These are phyloP conservation scores for Vaccinium corymbosum DNA, from an alignment of 148 eudicot species.

Conservation along the genomic window DNA sequence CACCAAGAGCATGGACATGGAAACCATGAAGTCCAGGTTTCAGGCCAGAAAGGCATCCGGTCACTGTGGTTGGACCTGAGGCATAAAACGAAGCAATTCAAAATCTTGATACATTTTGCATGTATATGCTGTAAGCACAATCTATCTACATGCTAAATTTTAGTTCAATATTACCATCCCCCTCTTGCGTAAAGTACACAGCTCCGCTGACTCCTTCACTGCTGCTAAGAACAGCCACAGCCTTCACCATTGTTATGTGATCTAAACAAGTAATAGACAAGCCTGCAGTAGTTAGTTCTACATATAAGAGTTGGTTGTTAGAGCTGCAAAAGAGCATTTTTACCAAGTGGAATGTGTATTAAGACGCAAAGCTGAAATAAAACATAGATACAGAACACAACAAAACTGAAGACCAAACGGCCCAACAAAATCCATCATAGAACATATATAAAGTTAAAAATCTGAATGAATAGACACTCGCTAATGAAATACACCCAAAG, in stretches of 20 bases:
- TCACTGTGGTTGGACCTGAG: constrained; percentile 79
- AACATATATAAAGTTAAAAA: not conserved
- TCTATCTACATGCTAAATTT: not conserved
- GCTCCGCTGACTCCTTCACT: constrained; percentile 76
- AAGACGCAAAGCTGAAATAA: not conserved
- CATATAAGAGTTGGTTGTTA: not conserved
- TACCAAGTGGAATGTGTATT: not conserved
- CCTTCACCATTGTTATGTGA: constrained; percentile 86
- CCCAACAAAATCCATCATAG: not conserved
- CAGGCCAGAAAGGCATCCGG: constrained; percentile 79
- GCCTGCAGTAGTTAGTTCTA: not conserved
- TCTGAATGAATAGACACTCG: not conserved
- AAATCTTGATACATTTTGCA: no score
- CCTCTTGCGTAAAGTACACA: constrained; percentile 71
- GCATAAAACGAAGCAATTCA: constrained; percentile 9
- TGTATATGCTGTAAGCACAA: not conserved
- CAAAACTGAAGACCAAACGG: not conserved
- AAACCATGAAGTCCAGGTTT: constrained; percentile 94
- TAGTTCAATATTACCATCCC: constrained; percentile 54
- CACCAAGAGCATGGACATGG: constrained; percentile 98
- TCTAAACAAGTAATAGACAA: constrained; percentile 35
- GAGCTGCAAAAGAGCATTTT: not conserved
- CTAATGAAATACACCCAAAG: not conserved
- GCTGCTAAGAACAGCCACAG: constrained; percentile 73
- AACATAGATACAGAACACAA: not conserved